Base-by-base conservation (phyloP, 768 basidiomycete species). In the Leucogyrophana mollusca region DNA sequence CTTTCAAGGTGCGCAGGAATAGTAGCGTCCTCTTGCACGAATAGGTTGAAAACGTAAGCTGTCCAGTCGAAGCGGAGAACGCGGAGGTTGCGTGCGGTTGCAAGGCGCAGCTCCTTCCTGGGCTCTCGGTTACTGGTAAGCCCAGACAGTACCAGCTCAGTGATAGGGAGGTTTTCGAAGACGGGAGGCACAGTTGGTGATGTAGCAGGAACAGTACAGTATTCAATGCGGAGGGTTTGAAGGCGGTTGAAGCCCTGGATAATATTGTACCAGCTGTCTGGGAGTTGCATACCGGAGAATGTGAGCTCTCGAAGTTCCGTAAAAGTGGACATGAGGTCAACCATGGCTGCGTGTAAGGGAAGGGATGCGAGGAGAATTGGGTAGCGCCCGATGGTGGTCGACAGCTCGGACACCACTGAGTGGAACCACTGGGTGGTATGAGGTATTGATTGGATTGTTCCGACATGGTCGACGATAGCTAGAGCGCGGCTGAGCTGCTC, bases 51-150 rank as follows among this genome's bases (percentile, higher is more conserved):
- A 14, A 73, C 65, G 35, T 69, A 66, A 16, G 69, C 69, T 1
- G 65, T 69, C 57, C 65, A 71, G 54, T 77, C 75, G 39, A 77
- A 62, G 38, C 67, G 68, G n/a, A 78, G 58, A n/a, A 62, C 59
- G 11, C 63, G 67, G 16, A 78, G 63, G 3, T 62, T 60, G 9
- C 58, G 54, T 0, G 65, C 73, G 25, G 65, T 62, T 17, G 64
- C 69, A 32, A 76, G 68, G 9, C 61, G 61, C 2, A 64, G 45
- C n/a, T n/a, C n/a, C 21, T 58, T 60, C 4, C 56, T 56, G 9
- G 49, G 44, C 11, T 58, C 61, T 40, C 55, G 46, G 27, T 54
- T 52, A 30, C 65, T 65, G 42, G 67, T 68, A 9, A 71, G 52
- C 45, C 67, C 67, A 42, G 67, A 34, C 41, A 78, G 56, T 14